phyloP scores from a whole-genome alignment of 139 green algal species.

The Tetradesmus obliquus region DNA sequence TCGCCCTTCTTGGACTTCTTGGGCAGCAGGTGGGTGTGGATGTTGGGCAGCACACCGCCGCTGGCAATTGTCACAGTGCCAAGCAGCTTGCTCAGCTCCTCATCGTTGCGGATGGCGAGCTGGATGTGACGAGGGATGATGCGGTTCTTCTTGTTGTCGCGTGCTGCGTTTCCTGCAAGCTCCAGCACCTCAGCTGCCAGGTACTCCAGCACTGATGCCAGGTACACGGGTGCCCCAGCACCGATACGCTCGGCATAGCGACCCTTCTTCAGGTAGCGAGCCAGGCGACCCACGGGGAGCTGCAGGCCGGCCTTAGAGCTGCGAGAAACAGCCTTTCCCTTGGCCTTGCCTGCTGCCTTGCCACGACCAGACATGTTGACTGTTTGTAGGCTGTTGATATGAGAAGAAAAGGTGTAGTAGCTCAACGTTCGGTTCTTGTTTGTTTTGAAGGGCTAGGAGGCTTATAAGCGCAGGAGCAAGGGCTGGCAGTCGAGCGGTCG shows the following conservation, averaged over 20 bases:
- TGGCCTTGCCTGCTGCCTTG: slow-evolving; percentile 46
- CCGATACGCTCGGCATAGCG: slow-evolving; percentile 54
- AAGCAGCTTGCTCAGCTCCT: slow-evolving; percentile 91
- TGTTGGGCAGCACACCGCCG: slow-evolving; percentile 88
- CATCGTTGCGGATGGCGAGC: slow-evolving; percentile 89
- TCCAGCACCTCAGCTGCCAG: slow-evolving; percentile 78
- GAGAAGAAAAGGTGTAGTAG: background rate
- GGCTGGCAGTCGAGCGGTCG: slow-evolving; percentile 61
- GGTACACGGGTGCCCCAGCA: slow-evolving; percentile 58
- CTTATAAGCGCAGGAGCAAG: too few relatives aligned
- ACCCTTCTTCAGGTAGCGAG: too few relatives aligned
- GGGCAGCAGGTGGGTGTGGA: slow-evolving; percentile 80
- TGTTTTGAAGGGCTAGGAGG: too few relatives aligned
- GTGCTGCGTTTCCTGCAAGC: slow-evolving; percentile 83
- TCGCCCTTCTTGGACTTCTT: slow-evolving; percentile 80
- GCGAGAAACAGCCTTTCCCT: slow-evolving; percentile 59
- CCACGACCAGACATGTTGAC: slow-evolving; percentile 8
- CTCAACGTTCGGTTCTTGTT: background rate
- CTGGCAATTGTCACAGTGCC: slow-evolving; percentile 79
- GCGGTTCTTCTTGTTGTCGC: slow-evolving; percentile 93
- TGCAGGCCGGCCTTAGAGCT: slow-evolving; percentile 80
- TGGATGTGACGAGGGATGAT: slow-evolving; percentile 89
- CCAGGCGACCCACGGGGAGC: slow-evolving; percentile 59
- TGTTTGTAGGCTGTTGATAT: slow-evolving; percentile 58
- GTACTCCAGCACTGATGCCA: slow-evolving; percentile 67